Percentiles rank a stretch among this genome's conserved stretches.
Evolutionary conservation across 2,329 filamentous ascomycete species (phyloP).

Genomic region (Endoconidiophora laricicola): DNA sequence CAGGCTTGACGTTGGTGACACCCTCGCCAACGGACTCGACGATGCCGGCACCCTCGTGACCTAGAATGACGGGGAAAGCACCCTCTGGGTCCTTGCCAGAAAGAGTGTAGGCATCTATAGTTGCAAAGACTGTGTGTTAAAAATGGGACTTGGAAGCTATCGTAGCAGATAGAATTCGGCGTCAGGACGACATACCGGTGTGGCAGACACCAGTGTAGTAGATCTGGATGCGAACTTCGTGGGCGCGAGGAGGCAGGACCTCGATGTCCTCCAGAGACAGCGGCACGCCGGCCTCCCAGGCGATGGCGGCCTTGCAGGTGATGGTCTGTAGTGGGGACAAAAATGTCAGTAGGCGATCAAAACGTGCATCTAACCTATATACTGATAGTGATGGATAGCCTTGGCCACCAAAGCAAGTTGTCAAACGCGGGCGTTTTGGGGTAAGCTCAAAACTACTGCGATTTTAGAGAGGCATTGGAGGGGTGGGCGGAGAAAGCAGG

Average conservation of each 20-base stretch:
- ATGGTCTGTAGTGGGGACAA: conserved; percentile 47
- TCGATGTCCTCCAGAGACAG: conserved; percentile 83
- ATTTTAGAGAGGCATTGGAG: not conserved
- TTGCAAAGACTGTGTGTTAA: not conserved
- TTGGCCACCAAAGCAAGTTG: not conserved
- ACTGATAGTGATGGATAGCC: no score
- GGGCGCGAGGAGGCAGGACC: conserved; percentile 70
- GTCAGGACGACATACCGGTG: conserved; percentile 44
- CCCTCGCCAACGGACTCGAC: conserved; percentile 90
- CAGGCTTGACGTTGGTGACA: conserved; percentile 83
- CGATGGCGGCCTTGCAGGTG: conserved; percentile 91
- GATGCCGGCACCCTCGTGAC: conserved; percentile 81
- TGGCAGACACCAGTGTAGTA: conserved; percentile 98
- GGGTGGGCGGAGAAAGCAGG: not conserved
- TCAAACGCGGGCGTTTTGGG: not conserved
- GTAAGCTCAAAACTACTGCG: not conserved
- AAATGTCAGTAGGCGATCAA: not conserved
- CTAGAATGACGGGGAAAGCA: conserved; percentile 75
- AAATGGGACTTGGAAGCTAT: not conserved
- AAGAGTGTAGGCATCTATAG: conserved; percentile 72
- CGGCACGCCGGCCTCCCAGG: conserved; percentile 89
- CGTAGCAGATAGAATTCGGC: no score
- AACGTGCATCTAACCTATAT: not conserved
- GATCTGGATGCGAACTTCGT: conserved; percentile 94
- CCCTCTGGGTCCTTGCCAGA: conserved; percentile 96